Conservation (phyloP, 495 filamentous ascomycete species). For the Podospora didyma region DNA sequence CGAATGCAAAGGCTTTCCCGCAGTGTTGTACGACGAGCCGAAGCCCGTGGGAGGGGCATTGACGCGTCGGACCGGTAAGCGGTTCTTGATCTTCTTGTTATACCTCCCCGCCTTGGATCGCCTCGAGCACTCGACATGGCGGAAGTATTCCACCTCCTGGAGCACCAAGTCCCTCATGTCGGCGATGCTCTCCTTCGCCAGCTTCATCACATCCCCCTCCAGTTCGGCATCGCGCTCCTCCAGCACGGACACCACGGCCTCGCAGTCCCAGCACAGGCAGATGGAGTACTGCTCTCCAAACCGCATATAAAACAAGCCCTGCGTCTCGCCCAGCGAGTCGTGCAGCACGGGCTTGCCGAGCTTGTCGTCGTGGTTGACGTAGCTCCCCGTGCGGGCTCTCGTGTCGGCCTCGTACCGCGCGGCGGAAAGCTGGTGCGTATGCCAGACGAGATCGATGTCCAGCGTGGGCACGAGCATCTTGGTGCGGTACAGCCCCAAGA, state of each 20-base stretch:
- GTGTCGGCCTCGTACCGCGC: slow-evolving; percentile 52
- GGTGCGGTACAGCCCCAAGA: slow-evolving; percentile 35
- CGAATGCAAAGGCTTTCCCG: too few species aligned
- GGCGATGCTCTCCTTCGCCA: too few species aligned
- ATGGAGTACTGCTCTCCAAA: slow-evolving; percentile 11
- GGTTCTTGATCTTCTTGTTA: too few species aligned
- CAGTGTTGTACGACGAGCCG: too few species aligned
- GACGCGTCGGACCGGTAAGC: too few species aligned
- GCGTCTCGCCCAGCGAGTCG: slow-evolving; percentile 6
- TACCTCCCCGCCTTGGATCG: too few species aligned
- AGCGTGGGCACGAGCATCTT: slow-evolving; percentile 64
- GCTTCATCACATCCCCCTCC: too few species aligned
- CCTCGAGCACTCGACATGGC: too few species aligned
- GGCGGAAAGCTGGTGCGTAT: slow-evolving; percentile 54
- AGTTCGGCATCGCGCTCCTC: too few species aligned
- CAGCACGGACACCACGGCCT: slow-evolving; percentile 6
- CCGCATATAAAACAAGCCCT: slow-evolving; percentile 1
- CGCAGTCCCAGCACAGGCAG: slow-evolving; percentile 23
- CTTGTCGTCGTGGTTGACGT: slow-evolving; percentile 21
- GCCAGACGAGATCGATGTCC: slow-evolving; percentile 73
- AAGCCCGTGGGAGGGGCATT: too few species aligned
- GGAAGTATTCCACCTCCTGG: too few species aligned
- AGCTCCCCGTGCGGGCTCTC: background rate
- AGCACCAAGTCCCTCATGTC: too few species aligned
- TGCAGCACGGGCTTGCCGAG: slow-evolving; percentile 8